phyloP scores from a whole-genome alignment of 2,329 filamentous ascomycete species.

The Aspergillus spinulosporus region DNA sequence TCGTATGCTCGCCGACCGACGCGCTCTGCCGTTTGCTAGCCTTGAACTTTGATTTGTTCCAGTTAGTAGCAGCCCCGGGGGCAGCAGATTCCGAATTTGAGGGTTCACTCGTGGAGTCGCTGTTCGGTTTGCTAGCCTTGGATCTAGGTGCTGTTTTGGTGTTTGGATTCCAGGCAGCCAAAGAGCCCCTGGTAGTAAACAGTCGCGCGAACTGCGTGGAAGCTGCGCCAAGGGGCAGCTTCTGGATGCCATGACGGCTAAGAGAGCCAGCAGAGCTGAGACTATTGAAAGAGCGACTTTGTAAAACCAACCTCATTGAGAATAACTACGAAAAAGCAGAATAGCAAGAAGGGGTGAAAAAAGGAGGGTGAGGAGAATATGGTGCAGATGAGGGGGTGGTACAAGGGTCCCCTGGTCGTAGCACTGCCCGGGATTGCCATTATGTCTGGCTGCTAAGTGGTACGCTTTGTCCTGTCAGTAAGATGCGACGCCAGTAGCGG shows the following conservation, averaged over 20 bases:
- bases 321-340: background rate
- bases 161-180: background rate
- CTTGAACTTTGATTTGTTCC: background rate
- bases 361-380: slow-evolving; percentile 4
- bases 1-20: no score
- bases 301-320: slow-evolving; percentile 27
- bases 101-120: background rate
- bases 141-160: background rate
- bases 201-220: slow-evolving; percentile 6
- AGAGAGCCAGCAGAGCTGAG: slow-evolving; percentile 29
- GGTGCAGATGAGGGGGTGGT: slow-evolving; percentile 8
- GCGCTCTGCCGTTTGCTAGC: background rate
- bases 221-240: slow-evolving; percentile 9
- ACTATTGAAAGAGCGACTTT: slow-evolving; percentile 26
- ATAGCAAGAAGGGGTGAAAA: background rate
- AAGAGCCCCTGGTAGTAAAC: background rate
- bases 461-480: background rate
- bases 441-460: background rate
- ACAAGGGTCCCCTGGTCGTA: background rate
- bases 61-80: background rate
- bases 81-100: background rate
- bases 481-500: background rate
- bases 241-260: slow-evolving; percentile 15
- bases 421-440: background rate
- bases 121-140: background rate